A percentile compares a stretch with the other conserved stretches of the same genome.
Conservation (phyloP, 768 basidiomycete genomes). For the Porpolomopsis calyptriformis region DNA sequence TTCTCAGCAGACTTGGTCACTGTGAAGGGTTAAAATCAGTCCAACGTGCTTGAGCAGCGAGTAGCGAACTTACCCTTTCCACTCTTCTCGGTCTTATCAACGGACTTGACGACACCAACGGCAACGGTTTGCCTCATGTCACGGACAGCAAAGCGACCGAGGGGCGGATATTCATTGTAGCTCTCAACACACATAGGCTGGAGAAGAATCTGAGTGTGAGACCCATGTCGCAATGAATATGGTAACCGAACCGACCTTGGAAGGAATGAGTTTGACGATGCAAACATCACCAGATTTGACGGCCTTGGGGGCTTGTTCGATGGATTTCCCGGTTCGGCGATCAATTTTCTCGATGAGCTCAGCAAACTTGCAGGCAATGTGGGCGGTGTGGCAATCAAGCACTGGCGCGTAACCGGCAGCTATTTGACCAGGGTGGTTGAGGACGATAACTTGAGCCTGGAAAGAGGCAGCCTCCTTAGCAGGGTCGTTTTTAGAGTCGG, state of each 20-base stretch:
- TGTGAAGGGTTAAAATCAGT: conserved; percentile 17
- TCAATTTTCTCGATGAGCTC: conserved; percentile 99
- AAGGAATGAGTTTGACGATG: conserved; percentile 94
- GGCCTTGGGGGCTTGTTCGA: conserved; percentile 86
- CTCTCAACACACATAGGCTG: conserved; percentile 57
- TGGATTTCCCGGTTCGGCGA: conserved; percentile 90
- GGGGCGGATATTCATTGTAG: conserved; percentile 96
- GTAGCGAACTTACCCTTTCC: conserved; percentile 62
- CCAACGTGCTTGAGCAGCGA: neutral
- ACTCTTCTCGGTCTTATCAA: conserved; percentile 87
- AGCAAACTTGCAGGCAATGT: conserved; percentile 99
- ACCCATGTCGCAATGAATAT: too few relatives aligned
- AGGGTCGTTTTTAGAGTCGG: conserved; percentile 99
- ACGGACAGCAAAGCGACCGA: conserved; percentile 98
- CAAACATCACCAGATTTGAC: conserved; percentile 99
- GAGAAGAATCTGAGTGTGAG: neutral
- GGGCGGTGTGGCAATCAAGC: conserved; percentile 99
- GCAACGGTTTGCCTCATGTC: conserved; percentile 99
- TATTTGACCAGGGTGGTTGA: conserved; percentile 99
- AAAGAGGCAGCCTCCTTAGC: conserved; percentile 98
- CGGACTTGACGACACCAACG: conserved; percentile 96
- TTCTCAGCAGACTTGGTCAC: conserved; percentile 96
- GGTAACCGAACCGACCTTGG: conserved; percentile 75
- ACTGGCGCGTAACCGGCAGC: conserved; percentile 98
- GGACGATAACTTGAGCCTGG: conserved; percentile 99